A percentile compares a stretch with the other conserved stretches of the same genome.
Conservation (phyloP, 2,329 filamentous ascomycete genomes). For the Dryadomyces sulphureus region DNA sequence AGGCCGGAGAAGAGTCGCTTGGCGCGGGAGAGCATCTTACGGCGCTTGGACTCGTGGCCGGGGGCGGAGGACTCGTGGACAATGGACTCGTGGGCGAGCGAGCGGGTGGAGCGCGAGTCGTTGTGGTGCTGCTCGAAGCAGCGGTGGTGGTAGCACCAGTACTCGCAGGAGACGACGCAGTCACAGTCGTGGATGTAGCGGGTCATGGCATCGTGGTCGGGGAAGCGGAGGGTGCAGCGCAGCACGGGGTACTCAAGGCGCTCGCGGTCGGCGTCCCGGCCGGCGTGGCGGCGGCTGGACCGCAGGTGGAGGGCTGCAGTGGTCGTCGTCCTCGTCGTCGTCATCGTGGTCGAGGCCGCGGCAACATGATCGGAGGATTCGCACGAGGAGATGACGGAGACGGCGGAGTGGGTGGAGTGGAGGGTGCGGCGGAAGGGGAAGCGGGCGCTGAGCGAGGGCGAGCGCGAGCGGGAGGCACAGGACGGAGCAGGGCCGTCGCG, state of each 20-base stretch:
- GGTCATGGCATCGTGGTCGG: constrained; percentile 38
- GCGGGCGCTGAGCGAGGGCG: constrained; percentile 9
- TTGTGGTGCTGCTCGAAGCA: constrained; percentile 36
- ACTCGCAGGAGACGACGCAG: constrained; percentile 34
- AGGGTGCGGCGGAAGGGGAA: constrained; percentile 9
- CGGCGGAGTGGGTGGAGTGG: constrained; percentile 5
- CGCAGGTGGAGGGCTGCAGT: too few relatives aligned
- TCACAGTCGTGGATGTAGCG: constrained; percentile 34
- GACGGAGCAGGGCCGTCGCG: too few relatives aligned
- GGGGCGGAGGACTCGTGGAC: too few relatives aligned
- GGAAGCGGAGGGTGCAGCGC: constrained; percentile 32
- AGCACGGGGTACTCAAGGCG: constrained; percentile 36
- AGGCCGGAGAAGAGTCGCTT: constrained; percentile 39
- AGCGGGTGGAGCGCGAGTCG: constrained; percentile 34
- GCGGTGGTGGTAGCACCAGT: constrained; percentile 40
- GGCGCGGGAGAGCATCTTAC: constrained; percentile 35
- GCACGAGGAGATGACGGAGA: background rate
- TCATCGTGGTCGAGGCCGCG: background rate
- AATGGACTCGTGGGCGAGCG: constrained; percentile 33
- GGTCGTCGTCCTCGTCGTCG: too few relatives aligned
- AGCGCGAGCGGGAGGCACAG: constrained; percentile 6
- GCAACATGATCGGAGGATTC: background rate
- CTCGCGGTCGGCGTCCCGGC: constrained; percentile 30
- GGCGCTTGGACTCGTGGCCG: constrained; percentile 35
- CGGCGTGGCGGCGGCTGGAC: too few relatives aligned